Evolutionary conservation across 1,284 basidiomycete genomes (phyloP).

Genomic region (Rhodofomes roseus): DNA sequence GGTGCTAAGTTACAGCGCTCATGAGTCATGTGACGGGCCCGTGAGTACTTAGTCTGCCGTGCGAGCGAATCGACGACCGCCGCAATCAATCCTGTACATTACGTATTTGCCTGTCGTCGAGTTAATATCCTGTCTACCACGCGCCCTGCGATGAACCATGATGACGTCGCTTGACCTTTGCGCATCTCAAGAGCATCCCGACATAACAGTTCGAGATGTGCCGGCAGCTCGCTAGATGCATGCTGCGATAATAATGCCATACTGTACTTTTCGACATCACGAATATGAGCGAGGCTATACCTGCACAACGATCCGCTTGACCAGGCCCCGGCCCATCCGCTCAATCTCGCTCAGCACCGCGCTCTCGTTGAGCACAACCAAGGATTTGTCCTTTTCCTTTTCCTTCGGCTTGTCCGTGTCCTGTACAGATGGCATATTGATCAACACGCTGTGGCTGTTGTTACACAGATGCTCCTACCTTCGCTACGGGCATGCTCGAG

Average conservation of each 20-base stretch:
- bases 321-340: slow-evolving; percentile 71
- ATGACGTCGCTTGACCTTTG: no score
- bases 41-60: no score
- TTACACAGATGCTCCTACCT: slow-evolving; percentile 21
- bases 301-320: slow-evolving; percentile 42
- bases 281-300: not conserved
- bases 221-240: no score
- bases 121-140: no score
- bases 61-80: no score
- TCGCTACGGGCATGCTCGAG: slow-evolving; percentile 53
- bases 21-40: no score
- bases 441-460: not conserved
- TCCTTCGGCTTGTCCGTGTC: slow-evolving; percentile 21
- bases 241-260: not conserved
- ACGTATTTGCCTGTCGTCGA: no score
- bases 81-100: no score
- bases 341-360: slow-evolving; percentile 78
- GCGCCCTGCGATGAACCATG: no score
- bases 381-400: slow-evolving; percentile 53
- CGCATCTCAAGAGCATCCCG: no score
- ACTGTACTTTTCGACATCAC: not conserved
- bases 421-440: slow-evolving; percentile 6
- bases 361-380: slow-evolving; percentile 71
- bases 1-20: no score
- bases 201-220: no score